Conservation (phyloP, 2,329 filamentous ascomycete genomes). For the Fusarium burgessii region DNA sequence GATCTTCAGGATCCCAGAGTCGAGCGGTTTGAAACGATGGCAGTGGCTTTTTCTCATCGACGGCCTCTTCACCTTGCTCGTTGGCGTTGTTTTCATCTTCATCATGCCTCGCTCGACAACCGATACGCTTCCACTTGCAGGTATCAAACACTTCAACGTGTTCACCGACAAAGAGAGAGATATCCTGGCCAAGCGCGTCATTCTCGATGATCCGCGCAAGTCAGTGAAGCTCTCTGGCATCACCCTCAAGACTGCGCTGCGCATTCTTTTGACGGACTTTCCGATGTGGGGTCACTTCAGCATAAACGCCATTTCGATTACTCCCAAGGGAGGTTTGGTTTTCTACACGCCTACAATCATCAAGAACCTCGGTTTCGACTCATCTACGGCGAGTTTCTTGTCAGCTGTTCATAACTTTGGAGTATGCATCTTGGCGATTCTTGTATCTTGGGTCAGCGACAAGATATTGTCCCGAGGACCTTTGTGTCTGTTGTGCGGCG, state of each 20-base stretch:
- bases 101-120: constrained; percentile 4
- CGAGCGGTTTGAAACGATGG: background rate
- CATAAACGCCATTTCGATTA: background rate
- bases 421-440: background rate
- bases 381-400: constrained; percentile 6
- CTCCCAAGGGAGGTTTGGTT: background rate
- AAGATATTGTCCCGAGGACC: background rate
- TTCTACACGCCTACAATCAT: constrained; percentile 14
- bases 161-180: background rate
- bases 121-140: background rate
- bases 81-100: background rate
- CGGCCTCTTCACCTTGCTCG: background rate
- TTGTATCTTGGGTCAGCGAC: background rate
- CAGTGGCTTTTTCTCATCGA: constrained; percentile 22
- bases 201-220: constrained; percentile 9
- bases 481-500: background rate
- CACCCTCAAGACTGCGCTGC: background rate
- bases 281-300: constrained; percentile 7
- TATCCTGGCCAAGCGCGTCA: background rate
- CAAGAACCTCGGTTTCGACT: constrained; percentile 1
- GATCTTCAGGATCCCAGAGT: constrained; percentile 7
- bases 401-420: constrained; percentile 11
- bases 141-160: background rate
- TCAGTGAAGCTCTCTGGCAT: constrained; percentile 2
- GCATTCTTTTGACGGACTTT: constrained; percentile 5